Percentiles rank a stretch among this genome's conserved stretches.
Evolutionary conservation across 2,329 filamentous ascomycete species (phyloP).

Genomic region (Fusarium guadeloupense): DNA sequence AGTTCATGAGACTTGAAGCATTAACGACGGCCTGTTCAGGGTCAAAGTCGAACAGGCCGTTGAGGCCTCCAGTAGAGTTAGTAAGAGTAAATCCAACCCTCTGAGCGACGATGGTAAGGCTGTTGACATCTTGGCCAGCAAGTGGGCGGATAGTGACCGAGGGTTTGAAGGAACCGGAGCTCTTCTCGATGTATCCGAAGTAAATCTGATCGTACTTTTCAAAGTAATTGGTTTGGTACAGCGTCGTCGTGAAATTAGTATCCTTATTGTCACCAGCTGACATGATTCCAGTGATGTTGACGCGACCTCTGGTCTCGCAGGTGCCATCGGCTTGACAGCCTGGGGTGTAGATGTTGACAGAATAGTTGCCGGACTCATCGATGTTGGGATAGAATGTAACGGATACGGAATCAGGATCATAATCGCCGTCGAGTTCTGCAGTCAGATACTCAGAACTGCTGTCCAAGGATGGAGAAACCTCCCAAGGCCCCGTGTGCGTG

Average conservation of each 20-base stretch:
- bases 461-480: slow-evolving; percentile 69
- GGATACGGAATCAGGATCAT: slow-evolving; percentile 67
- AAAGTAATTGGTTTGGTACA: slow-evolving; percentile 93
- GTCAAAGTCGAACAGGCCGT: slow-evolving; percentile 90
- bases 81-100: slow-evolving; percentile 80
- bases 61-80: slow-evolving; percentile 80
- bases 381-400: slow-evolving; percentile 88
- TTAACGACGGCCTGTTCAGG: slow-evolving; percentile 64
- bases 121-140: slow-evolving; percentile 66
- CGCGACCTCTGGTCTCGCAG: slow-evolving; percentile 78
- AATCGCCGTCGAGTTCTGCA: slow-evolving; percentile 66
- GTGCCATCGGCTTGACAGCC: slow-evolving; percentile 84
- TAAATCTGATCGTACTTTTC: slow-evolving; percentile 97
- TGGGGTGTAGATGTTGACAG: slow-evolving; percentile 89
- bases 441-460: slow-evolving; percentile 83
- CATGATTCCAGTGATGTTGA: slow-evolving; percentile 82
- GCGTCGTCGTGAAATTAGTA: slow-evolving; percentile 63
- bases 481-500: slow-evolving; percentile 79
- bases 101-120: slow-evolving; percentile 87
- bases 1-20: slow-evolving; percentile 71
- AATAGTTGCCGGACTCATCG: slow-evolving; percentile 89
- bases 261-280: slow-evolving; percentile 57
- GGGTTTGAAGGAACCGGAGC: slow-evolving; percentile 77
- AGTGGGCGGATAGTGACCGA: slow-evolving; percentile 80
- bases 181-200: slow-evolving; percentile 83